Evolutionary conservation across 768 basidiomycete species (phyloP).

Genomic region (Lanmaoa rubissima): DNA sequence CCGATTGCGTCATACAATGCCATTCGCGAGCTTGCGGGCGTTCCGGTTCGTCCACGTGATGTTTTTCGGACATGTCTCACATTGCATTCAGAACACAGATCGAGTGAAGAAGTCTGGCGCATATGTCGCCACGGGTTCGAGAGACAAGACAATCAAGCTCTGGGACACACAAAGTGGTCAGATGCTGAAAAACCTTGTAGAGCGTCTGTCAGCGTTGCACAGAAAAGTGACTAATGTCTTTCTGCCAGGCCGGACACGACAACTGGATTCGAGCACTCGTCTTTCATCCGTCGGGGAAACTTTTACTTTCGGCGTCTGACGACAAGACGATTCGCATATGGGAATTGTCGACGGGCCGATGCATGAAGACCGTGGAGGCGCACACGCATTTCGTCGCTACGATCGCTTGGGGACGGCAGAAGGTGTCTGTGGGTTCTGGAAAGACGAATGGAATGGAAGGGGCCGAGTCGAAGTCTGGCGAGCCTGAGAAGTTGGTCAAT

Average conservation of each 20-base stretch:
- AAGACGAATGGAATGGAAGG: conserved; percentile 40
- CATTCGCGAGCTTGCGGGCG: conserved; percentile 73
- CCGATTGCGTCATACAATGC: conserved; percentile 72
- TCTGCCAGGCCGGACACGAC: conserved; percentile 69
- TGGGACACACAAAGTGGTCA: conserved; percentile 89
- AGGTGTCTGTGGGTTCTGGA: conserved; percentile 40
- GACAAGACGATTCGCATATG: conserved; percentile 90
- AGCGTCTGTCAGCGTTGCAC: conserved; percentile 20
- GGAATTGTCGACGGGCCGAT: conserved; percentile 84
- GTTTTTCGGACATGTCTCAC: conserved; percentile 2
- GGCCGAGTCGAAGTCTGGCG: conserved; percentile 29
- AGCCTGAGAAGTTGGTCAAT: conserved; percentile 60
- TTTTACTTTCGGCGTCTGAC: conserved; percentile 86
- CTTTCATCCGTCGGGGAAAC: conserved; percentile 90
- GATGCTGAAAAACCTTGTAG: conserved; percentile 70
- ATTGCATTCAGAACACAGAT: conserved; percentile 46
- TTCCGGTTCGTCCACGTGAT: conserved; percentile 49
- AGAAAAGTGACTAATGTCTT: conserved; percentile 5
- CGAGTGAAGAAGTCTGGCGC: conserved; percentile 46
- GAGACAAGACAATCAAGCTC: conserved; percentile 89
- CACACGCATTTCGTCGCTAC: conserved; percentile 83
- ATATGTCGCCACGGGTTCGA: conserved; percentile 78
- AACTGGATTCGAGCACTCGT: conserved; percentile 88
- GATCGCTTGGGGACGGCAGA: conserved; percentile 74
- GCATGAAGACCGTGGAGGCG: conserved; percentile 83